Conservation (phyloP, 192 early-diverging fungal species). For the Mortierella antarctica region DNA sequence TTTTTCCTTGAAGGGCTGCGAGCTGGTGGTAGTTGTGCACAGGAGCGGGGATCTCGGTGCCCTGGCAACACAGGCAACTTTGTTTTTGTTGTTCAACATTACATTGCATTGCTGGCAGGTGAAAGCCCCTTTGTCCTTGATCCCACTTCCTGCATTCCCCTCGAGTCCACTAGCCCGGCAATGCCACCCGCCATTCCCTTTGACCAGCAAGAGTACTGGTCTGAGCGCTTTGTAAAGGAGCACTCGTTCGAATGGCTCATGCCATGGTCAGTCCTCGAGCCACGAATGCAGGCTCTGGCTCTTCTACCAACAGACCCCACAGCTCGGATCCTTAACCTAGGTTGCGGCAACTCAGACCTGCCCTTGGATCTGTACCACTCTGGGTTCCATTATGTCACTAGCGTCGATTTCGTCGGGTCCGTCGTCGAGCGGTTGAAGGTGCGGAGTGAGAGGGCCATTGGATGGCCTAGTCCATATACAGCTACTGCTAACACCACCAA, state of each 20-base stretch:
- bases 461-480: slow-evolving; percentile 1
- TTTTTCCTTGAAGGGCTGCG: no score
- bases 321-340: slow-evolving; percentile 26
- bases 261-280: slow-evolving; percentile 38
- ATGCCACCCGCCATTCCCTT: slow-evolving; percentile 14
- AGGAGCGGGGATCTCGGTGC: no score
- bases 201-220: slow-evolving; percentile 36
- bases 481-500: not conserved
- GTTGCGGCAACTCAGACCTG: slow-evolving; percentile 37
- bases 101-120: no score
- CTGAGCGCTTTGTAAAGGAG: slow-evolving; percentile 23
- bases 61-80: no score
- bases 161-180: no score
- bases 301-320: slow-evolving; percentile 11
- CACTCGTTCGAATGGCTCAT: slow-evolving; percentile 41
- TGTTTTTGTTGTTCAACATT: no score
- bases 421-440: slow-evolving; percentile 34
- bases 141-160: no score
- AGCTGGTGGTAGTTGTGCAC: no score
- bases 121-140: no score
- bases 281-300: not conserved
- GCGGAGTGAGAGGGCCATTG: slow-evolving; percentile 26
- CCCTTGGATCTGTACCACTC: slow-evolving; percentile 27
- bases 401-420: slow-evolving; percentile 31
- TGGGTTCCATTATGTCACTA: slow-evolving; percentile 23